Evolutionary conservation across 2,329 filamentous ascomycete genomes (phyloP).

Genomic region (Hypoxylon sp.): DNA sequence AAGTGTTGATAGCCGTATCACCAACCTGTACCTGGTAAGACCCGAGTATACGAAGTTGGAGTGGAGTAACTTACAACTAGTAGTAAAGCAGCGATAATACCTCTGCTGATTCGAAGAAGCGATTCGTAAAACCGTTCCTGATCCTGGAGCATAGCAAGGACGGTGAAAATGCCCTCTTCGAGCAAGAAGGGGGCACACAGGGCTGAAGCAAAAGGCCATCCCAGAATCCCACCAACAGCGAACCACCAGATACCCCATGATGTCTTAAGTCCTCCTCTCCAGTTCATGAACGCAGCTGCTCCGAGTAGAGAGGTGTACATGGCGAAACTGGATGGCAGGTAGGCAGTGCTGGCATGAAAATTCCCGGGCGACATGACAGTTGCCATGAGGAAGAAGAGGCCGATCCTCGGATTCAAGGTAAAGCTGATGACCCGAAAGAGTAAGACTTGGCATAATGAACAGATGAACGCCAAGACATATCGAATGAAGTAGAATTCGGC

Average conservation of each 20-base stretch:
- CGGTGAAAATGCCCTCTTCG: constrained; percentile 77
- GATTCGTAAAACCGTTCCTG: constrained; percentile 72
- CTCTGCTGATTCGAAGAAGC: constrained; percentile 74
- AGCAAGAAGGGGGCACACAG: constrained; percentile 84
- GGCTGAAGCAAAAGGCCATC: constrained; percentile 94
- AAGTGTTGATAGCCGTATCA: constrained; percentile 81
- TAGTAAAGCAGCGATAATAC: constrained; percentile 74
- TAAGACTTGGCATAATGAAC: constrained; percentile 85
- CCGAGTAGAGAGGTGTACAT: constrained; percentile 96
- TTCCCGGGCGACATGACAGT: constrained; percentile 88
- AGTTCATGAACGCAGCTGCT: constrained; percentile 90
- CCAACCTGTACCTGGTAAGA: constrained; percentile 65
- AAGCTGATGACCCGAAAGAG: constrained; percentile 84
- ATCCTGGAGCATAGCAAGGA: constrained; percentile 67
- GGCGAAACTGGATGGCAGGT: constrained; percentile 93
- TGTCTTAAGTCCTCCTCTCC: constrained; percentile 83
- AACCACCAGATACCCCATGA: constrained; percentile 92
- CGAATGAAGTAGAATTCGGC: constrained; percentile 92
- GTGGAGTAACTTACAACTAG: constrained; percentile 73
- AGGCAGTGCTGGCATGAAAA: constrained; percentile 90
- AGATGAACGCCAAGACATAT: constrained; percentile 79
- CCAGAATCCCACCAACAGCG: constrained; percentile 84
- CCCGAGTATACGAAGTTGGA: neutral
- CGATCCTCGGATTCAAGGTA: constrained; percentile 85
- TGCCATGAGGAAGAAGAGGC: constrained; percentile 84